Evolutionary conservation across 148 eudicot species (phyloP).

Genomic region (Rhododendron vialii): DNA sequence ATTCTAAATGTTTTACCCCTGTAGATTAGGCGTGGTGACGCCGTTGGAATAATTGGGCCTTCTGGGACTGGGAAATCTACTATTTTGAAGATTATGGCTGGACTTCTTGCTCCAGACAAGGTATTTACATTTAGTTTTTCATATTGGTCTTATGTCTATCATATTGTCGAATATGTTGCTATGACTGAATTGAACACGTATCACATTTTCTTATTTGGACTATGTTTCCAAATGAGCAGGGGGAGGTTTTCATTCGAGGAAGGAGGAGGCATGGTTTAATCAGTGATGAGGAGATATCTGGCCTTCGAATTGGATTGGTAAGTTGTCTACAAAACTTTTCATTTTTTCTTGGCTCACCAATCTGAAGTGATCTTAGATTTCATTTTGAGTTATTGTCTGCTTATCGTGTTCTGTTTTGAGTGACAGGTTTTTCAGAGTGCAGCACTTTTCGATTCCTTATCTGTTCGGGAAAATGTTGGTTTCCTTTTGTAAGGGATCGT

Average conservation of each 20-base stretch:
- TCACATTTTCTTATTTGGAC: not conserved
- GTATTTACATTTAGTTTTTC: slow-evolving; percentile 23
- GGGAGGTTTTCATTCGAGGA: slow-evolving; percentile 82
- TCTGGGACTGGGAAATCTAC: slow-evolving; percentile 99
- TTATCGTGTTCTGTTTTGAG: slow-evolving; percentile 9
- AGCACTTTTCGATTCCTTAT: slow-evolving; percentile 86
- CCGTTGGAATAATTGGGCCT: slow-evolving; percentile 93
- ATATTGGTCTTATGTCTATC: not conserved
- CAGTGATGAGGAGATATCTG: slow-evolving; percentile 88
- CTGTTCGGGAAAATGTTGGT: slow-evolving; percentile 97
- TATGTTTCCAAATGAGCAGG: slow-evolving; percentile 33
- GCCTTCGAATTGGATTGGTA: slow-evolving; percentile 95
- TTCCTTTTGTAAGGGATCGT: slow-evolving; percentile 71
- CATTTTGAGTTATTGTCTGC: not conserved
- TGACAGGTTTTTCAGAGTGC: slow-evolving; percentile 94
- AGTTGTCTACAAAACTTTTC: slow-evolving; percentile 11
- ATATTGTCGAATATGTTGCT: not conserved
- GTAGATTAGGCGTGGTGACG: slow-evolving; percentile 94
- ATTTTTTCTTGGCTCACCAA: not conserved
- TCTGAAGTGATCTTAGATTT: not conserved
- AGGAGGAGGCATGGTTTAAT: slow-evolving; percentile 69
- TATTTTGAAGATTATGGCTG: slow-evolving; percentile 82
- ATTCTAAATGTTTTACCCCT: slow-evolving; percentile 3
- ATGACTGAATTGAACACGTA: slow-evolving; percentile 1
- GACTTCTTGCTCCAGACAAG: slow-evolving; percentile 95